Evolutionary conservation across 768 basidiomycete genomes (phyloP), one percentile per base, ranked within the genome.

Genomic region (Pulveroboletus sp.): DNA sequence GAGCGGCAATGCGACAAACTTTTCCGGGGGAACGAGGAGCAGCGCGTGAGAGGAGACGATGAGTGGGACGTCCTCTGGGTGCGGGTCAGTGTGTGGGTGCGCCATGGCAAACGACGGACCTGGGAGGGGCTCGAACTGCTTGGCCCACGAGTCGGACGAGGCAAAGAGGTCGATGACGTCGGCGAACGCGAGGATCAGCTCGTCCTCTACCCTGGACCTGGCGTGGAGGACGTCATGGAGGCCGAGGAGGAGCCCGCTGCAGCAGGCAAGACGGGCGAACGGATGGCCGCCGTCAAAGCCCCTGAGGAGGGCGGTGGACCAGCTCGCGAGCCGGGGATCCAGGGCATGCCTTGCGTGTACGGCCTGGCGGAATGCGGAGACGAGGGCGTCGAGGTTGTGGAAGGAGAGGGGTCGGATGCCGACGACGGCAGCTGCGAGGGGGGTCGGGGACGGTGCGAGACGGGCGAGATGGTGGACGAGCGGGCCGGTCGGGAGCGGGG

Each of bases 101-200:
- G 22, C 14, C 50, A 39, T 29, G 24, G 17, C n/a, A n/a, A 26
- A 9, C 24, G 34, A 27, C 47, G 11, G n/a, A 51, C n/a, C n/a
- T n/a, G n/a, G n/a, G n/a, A n/a, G n/a, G n/a, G 78, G 76, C 49
- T 75, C 74, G 60, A 88, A 89, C 57, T 89, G 86, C 44, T 73
- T 76, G 60, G 84, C 81, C 87, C 87, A 89, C 14, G 71, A 72
- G 40, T 63, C 65, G 5, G 71, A 67, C 7, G 61, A 62, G 16
- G 61, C 57, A 53, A 83, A 81, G 11, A 76, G 67, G 56, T 89
- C 87, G 63, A 89, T 78, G 20, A 85, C 77, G 61, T 89, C 87
- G 8, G 89, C 87, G 23, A 89, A 71, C 4, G 85, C 79, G 23
- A 91, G 71, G 26, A 89, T 71, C 22, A 81, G 63, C 58, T 87